These are phyloP conservation scores for Citrus sp. DNA, from an alignment of 345 rosid genomes.

Conservation along the genomic window DNA sequence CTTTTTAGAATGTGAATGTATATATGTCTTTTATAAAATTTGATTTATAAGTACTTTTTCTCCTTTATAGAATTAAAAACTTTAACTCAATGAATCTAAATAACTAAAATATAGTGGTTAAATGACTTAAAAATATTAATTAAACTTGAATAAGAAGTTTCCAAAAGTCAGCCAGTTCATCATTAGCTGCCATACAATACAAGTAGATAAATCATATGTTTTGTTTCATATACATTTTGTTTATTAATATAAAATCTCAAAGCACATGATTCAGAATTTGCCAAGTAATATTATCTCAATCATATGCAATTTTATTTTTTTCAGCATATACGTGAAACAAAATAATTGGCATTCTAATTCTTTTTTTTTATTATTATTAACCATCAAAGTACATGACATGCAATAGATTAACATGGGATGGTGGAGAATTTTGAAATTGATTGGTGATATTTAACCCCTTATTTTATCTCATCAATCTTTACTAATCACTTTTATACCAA, in stretches of 20 bases:
- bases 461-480: fast-evolving
- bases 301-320: background rate
- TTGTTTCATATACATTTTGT: background rate
- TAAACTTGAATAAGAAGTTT: background rate
- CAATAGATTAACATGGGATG: background rate
- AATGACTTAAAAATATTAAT: background rate
- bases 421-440: background rate
- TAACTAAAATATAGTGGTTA: no score
- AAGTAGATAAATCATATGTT: background rate
- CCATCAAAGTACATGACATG: background rate
- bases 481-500: fast-evolving
- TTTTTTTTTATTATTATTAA: background rate
- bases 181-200: background rate
- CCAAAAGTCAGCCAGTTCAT: background rate
- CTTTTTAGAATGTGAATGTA: no score
- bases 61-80: no score
- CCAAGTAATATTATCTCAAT: background rate
- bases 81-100: background rate
- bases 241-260: background rate
- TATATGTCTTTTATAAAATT: no score
- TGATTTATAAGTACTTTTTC: background rate
- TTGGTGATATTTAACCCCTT: fast-evolving
- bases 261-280: background rate
- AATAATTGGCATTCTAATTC: no score
- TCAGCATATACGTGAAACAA: background rate